These are phyloP conservation scores for Leccinum disarticulatum DNA, from an alignment of 768 basidiomycete species.

Conservation along the genomic window DNA sequence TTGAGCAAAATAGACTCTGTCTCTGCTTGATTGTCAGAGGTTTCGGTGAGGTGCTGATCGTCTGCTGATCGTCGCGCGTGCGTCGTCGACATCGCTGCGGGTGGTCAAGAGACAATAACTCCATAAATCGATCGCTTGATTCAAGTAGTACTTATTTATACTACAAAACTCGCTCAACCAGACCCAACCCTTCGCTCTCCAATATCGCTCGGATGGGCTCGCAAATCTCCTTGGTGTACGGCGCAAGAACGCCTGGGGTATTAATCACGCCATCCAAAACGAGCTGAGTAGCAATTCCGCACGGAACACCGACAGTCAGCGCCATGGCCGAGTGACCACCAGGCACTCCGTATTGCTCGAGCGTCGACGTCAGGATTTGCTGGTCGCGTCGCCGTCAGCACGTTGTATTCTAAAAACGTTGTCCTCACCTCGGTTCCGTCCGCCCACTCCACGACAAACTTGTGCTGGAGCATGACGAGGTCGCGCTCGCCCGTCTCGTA, in stretches of 20 bases:
- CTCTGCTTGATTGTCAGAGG: conserved; percentile 59
- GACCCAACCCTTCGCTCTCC: conserved; percentile 73
- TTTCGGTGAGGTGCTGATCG: conserved; percentile 63
- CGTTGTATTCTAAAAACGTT: neutral
- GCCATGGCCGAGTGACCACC: conserved; percentile 90
- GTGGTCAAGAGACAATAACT: neutral
- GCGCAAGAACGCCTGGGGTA: conserved; percentile 78
- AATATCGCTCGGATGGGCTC: conserved; percentile 66
- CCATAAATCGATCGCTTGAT: neutral
- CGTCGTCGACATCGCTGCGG: conserved; percentile 12
- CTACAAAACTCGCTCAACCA: conserved; percentile 63
- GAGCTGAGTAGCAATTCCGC: conserved; percentile 90
- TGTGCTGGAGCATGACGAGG: conserved; percentile 97
- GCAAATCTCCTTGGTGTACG: conserved; percentile 85
- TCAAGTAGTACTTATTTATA: neutral
- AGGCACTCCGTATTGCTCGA: conserved; percentile 84
- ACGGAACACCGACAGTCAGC: conserved; percentile 85
- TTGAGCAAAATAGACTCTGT: conserved; percentile 65
- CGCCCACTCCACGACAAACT: conserved; percentile 87
- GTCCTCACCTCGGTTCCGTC: conserved; percentile 69
- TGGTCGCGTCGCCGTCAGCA: conserved; percentile 25
- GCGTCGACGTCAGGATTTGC: conserved; percentile 88
- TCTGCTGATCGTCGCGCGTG: conserved; percentile 40
- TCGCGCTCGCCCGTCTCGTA: conserved; percentile 91
- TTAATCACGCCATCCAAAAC: conserved; percentile 84